A percentile compares a stretch with the other conserved stretches of the same genome.
Evolutionary conservation across 1,139 yeast species (phyloP).

Genomic region (Yamadazyma sp.): DNA sequence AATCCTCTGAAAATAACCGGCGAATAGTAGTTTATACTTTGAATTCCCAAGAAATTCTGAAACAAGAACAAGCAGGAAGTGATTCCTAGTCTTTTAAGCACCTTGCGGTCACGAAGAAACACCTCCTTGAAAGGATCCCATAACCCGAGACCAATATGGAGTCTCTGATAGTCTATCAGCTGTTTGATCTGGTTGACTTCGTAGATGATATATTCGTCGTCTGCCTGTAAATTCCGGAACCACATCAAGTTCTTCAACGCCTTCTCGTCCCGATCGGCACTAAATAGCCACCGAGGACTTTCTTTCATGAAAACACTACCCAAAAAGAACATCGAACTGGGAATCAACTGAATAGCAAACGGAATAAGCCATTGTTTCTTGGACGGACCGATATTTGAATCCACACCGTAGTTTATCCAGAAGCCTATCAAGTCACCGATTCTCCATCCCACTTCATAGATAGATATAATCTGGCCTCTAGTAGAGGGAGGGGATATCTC

Average conservation of each 20-base stretch:
- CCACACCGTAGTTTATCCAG: constrained; percentile 45
- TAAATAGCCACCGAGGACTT: constrained; percentile 16
- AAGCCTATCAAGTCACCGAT: constrained; percentile 44
- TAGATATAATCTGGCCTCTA: constrained; percentile 38
- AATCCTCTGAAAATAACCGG: constrained; percentile 12
- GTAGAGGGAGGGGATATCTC: constrained; percentile 43
- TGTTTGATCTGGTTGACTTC: constrained; percentile 33
- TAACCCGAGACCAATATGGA: constrained; percentile 35
- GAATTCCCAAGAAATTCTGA: constrained; percentile 15
- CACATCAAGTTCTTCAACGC: constrained; percentile 33
- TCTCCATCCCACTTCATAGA: constrained; percentile 47
- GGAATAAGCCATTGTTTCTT: constrained; percentile 43
- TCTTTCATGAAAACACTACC: constrained; percentile 29
- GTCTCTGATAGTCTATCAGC: constrained; percentile 28
- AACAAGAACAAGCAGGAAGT: constrained; percentile 12
- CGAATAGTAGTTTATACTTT: constrained; percentile 34
- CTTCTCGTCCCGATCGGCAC: constrained; percentile 8
- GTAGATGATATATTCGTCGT: constrained; percentile 36
- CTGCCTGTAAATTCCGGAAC: constrained; percentile 38
- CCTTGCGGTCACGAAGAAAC: constrained; percentile 8
- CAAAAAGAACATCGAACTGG: constrained; percentile 36
- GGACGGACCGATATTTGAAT: constrained; percentile 27
- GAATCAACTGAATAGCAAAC: constrained; percentile 43
- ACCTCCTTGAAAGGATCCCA: constrained; percentile 32
- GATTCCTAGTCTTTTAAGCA: constrained; percentile 21